Evolutionary conservation across 2,329 filamentous ascomycete genomes (phyloP).

Genomic region (Cytospora paraplurivora): DNA sequence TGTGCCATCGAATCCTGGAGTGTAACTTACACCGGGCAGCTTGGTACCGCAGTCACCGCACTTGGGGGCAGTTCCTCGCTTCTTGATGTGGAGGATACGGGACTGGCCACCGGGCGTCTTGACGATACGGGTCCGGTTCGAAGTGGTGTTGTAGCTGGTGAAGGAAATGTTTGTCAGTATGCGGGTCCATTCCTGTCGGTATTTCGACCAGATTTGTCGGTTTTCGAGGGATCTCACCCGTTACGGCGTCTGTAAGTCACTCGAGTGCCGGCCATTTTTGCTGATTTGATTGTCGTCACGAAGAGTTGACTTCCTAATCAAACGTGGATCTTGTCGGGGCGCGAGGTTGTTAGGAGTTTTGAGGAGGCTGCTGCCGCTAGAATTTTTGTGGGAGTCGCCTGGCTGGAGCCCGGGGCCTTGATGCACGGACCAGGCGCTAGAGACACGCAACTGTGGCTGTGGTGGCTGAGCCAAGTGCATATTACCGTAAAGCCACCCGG

Average conservation of each 20-base stretch:
- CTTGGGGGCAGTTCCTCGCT: slow-evolving; percentile 97
- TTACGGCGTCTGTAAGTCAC: slow-evolving; percentile 76
- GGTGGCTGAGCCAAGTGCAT: neutral
- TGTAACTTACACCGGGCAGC: slow-evolving; percentile 88
- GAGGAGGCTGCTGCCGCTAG: slow-evolving; percentile 19
- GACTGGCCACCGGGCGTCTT: slow-evolving; percentile 97
- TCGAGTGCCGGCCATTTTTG: slow-evolving; percentile 61
- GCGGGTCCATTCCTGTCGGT: slow-evolving; percentile 4
- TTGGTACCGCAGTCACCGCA: slow-evolving; percentile 99
- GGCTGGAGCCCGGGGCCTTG: slow-evolving; percentile 7
- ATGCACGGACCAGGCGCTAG: neutral
- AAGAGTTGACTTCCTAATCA: slow-evolving; percentile 25
- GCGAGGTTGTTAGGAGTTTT: slow-evolving; percentile 21
- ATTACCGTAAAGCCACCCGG: neutral
- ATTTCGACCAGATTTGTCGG: slow-evolving; percentile 27
- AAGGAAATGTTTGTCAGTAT: slow-evolving; percentile 31
- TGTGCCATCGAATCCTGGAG: slow-evolving; percentile 24
- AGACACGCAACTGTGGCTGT: neutral
- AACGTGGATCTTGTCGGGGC: slow-evolving; percentile 28
- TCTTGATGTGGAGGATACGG: slow-evolving; percentile 98
- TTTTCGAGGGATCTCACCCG: slow-evolving; percentile 60
- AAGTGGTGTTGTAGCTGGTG: slow-evolving; percentile 91
- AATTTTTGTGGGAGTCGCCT: slow-evolving; percentile 19
- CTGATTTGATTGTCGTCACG: slow-evolving; percentile 38
- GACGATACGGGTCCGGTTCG: slow-evolving; percentile 93